Evolutionary conservation across 2,329 filamentous ascomycete genomes (phyloP).

Genomic region (Plectosphaerella plurivora): DNA sequence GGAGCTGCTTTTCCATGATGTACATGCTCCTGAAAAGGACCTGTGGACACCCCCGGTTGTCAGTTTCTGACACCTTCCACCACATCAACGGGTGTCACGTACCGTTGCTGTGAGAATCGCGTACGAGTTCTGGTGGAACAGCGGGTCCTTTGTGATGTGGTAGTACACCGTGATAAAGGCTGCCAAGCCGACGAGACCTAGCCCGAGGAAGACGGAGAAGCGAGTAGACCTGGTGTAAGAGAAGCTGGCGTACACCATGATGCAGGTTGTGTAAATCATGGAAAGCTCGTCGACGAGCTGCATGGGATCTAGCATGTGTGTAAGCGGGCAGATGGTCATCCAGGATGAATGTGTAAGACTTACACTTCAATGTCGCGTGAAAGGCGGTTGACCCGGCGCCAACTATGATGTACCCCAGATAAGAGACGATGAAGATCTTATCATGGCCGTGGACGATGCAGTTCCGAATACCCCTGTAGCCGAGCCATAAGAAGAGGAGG

Average conservation of each 20-base stretch:
- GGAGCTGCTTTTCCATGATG: conserved; percentile 56
- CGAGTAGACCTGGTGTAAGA: conserved; percentile 56
- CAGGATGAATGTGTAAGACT: conserved; percentile 14
- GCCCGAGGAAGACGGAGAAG: conserved; percentile 49
- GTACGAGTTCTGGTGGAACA: conserved; percentile 79
- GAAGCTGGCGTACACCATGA: conserved; percentile 64
- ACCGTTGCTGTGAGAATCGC: conserved; percentile 61
- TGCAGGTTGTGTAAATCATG: conserved; percentile 56
- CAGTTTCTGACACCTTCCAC: not conserved
- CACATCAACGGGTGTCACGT: not conserved
- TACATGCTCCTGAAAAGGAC: conserved; percentile 72
- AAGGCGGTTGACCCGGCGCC: conserved; percentile 53
- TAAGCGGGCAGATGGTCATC: not conserved
- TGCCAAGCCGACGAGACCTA: conserved; percentile 51
- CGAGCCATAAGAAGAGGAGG: conserved; percentile 73
- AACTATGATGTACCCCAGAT: conserved; percentile 47
- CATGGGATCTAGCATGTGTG: conserved; percentile 45
- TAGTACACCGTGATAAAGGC: conserved; percentile 73
- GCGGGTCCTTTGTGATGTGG: conserved; percentile 74
- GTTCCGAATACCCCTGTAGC: conserved; percentile 68
- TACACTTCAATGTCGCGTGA: conserved; percentile 53
- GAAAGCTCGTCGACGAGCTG: conserved; percentile 56
- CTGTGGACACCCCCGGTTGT: not conserved
- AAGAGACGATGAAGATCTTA: conserved; percentile 66
- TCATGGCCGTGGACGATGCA: conserved; percentile 72